Evolutionary conservation across 176 grass and related monocot genomes (phyloP).

Genomic region (Tillandsia leiboldiana): DNA sequence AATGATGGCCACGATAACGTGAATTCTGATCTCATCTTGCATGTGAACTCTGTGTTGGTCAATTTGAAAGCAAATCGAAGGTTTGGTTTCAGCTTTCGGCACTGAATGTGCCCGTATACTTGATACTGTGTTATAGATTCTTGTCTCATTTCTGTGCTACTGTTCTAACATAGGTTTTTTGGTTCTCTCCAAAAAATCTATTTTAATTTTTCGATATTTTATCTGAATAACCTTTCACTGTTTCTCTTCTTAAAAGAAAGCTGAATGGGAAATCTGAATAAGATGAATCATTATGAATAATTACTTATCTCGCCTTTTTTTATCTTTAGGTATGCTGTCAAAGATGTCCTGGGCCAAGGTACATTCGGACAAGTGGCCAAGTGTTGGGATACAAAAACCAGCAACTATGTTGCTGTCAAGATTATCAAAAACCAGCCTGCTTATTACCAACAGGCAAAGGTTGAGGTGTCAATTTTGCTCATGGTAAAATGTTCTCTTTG

Average conservation of each 20-base stretch:
- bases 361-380: slow-evolving; percentile 10
- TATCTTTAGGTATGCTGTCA: slow-evolving; percentile 6
- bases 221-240: not conserved
- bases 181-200: too few species aligned
- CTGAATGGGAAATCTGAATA: too few species aligned
- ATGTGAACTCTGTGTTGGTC: slow-evolving; percentile 3
- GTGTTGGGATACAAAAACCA: slow-evolving; percentile 8
- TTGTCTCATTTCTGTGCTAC: too few species aligned
- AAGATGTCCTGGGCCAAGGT: slow-evolving; percentile 7
- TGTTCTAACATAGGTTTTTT: too few species aligned
- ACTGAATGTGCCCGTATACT: too few species aligned
- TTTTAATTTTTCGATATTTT: not conserved
- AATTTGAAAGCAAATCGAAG: slow-evolving; percentile 9
- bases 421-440: slow-evolving; percentile 11
- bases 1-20: slow-evolving; percentile 6
- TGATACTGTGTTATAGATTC: too few species aligned
- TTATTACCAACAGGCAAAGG: slow-evolving; percentile 3
- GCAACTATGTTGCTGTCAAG: slow-evolving; percentile 7
- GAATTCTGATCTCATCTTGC: slow-evolving; percentile 11
- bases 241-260: not conserved
- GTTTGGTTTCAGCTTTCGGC: slow-evolving; percentile 1
- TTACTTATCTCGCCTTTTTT: not conserved
- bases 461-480: slow-evolving; percentile 11
- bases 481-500: slow-evolving; percentile 11
- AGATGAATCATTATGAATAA: too few species aligned